Evolutionary conservation across 805 yeast species (phyloP).

Genomic region (Monosporozyma solicola): DNA sequence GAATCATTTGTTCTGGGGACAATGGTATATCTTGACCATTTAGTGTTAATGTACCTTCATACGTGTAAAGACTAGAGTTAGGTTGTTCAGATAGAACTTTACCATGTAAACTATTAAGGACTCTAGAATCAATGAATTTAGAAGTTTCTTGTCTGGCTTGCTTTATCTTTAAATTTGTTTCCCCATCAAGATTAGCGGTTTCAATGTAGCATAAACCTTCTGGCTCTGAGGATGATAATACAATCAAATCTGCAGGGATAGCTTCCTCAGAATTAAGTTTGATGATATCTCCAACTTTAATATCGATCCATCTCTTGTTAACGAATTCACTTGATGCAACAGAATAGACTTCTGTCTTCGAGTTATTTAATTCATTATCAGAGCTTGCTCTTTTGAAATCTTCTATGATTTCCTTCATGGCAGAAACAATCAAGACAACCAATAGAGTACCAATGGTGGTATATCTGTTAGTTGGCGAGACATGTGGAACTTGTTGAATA

Average conservation of each 20-base stretch:
- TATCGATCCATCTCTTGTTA: slow-evolving; percentile 71
- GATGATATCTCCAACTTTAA: slow-evolving; percentile 86
- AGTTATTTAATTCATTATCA: slow-evolving; percentile 80
- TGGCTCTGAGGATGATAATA: slow-evolving; percentile 90
- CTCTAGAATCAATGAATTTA: slow-evolving; percentile 55
- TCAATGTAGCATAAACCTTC: slow-evolving; percentile 97
- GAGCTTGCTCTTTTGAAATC: slow-evolving; percentile 83
- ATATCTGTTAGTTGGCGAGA: slow-evolving; percentile 90
- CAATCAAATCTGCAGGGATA: slow-evolving; percentile 84
- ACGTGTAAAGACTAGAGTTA: slow-evolving; percentile 86
- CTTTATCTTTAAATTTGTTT: slow-evolving; percentile 90
- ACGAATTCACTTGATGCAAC: slow-evolving; percentile 54
- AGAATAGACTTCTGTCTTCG: slow-evolving; percentile 57
- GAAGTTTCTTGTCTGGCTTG: slow-evolving; percentile 79
- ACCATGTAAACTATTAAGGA: slow-evolving; percentile 46
- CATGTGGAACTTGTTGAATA: slow-evolving; percentile 95
- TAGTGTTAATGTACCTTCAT: slow-evolving; percentile 70
- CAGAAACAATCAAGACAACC: slow-evolving; percentile 82
- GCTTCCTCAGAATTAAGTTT: slow-evolving; percentile 79
- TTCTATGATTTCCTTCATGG: slow-evolving; percentile 82
- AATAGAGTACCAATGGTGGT: slow-evolving; percentile 89
- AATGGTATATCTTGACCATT: slow-evolving; percentile 58
- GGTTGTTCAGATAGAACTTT: slow-evolving; percentile 80
- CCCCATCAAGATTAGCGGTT: slow-evolving; percentile 96
- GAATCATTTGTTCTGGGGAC: slow-evolving; percentile 80